A percentile compares a stretch with the other conserved stretches of the same genome.
Evolutionary conservation across 805 yeast genomes (phyloP).

Genomic region (Wickerhamiella australiensis): DNA sequence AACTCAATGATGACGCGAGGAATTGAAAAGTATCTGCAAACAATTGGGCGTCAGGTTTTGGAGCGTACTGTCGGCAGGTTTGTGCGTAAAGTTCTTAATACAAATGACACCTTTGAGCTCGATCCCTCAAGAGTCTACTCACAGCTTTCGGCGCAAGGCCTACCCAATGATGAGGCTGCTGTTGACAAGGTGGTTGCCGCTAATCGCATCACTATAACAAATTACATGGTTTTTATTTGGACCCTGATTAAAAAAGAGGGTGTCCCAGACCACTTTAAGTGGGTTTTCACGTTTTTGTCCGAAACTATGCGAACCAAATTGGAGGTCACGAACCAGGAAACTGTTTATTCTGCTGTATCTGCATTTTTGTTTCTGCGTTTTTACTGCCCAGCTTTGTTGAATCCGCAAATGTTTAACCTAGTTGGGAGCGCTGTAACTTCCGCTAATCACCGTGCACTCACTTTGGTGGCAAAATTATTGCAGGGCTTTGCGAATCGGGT

Average conservation of each 20-base stretch:
- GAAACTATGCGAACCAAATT: slow-evolving; percentile 12
- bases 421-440: slow-evolving; percentile 61
- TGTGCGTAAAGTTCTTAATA: slow-evolving; percentile 40
- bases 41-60: slow-evolving; percentile 70
- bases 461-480: slow-evolving; percentile 62
- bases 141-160: slow-evolving; percentile 13
- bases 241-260: slow-evolving; percentile 16
- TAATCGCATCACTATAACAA: slow-evolving; percentile 39
- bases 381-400: slow-evolving; percentile 82
- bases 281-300: slow-evolving; percentile 18
- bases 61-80: slow-evolving; percentile 62
- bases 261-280: slow-evolving; percentile 21
- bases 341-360: slow-evolving; percentile 58
- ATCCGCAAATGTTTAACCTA: slow-evolving; percentile 74
- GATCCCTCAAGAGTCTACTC: slow-evolving; percentile 48
- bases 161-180: slow-evolving; percentile 31
- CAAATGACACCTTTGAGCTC: slow-evolving; percentile 54
- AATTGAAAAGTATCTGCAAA: slow-evolving; percentile 59
- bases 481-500: slow-evolving; percentile 70
- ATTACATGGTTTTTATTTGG: slow-evolving; percentile 28
- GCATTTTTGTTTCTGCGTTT: slow-evolving; percentile 76
- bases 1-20: slow-evolving; percentile 73
- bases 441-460: slow-evolving; percentile 60
- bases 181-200: slow-evolving; percentile 34
- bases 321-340: slow-evolving; percentile 6